Evolutionary conservation across 2,329 filamentous ascomycete species (phyloP), one percentile per base, ranked within the genome.

Genomic region (Pseudocercospora pini-densiflorae): DNA sequence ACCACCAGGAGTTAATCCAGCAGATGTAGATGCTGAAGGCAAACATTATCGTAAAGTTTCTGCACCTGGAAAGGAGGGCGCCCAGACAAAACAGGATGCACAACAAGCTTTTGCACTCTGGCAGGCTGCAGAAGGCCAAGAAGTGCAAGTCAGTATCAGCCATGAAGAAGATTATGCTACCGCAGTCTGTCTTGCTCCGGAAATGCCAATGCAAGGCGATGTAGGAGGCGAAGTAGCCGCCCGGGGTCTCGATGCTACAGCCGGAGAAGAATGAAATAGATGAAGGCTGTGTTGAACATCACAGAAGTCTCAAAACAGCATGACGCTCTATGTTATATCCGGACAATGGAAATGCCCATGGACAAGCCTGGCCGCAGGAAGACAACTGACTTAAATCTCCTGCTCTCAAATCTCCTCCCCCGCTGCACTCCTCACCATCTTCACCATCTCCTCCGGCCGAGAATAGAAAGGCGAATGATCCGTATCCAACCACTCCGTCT

Each of bases 81-180:
- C 5, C 16, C 5, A 14, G 10, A 12, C 16, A 5, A 19, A 36
- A 36, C 1, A 2, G 19, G 40, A 43, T 19, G 40, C 40, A 8
- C 40, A 43, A 19, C 1, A 43, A 19, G 16, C 16, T 19, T 19
- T 43, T 43, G 16, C 40, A 7, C 16, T 43, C 1, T 57, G 53
- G 53, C 21, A 33, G 2, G 1, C 12, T 5, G 55, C 33, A 2
- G 55, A 21, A 36, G 55, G 55, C 7, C 85, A 88, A 70, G 82
- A 88, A 59, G 92, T 89, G 14, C 83, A 87, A 73, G 77, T 97
- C 53, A 94, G 90, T 66, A 96, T 97, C 72, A 95, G 91, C 74
- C 94, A 97, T 77, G 94, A 97, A 78, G 89, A 87, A 1, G 90
- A 92, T 7, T 97, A 93, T 79, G 93, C 93, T 9, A 89, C 86